phyloP scores from a whole-genome alignment of 805 yeast species.

The Suhomyces sp. region DNA sequence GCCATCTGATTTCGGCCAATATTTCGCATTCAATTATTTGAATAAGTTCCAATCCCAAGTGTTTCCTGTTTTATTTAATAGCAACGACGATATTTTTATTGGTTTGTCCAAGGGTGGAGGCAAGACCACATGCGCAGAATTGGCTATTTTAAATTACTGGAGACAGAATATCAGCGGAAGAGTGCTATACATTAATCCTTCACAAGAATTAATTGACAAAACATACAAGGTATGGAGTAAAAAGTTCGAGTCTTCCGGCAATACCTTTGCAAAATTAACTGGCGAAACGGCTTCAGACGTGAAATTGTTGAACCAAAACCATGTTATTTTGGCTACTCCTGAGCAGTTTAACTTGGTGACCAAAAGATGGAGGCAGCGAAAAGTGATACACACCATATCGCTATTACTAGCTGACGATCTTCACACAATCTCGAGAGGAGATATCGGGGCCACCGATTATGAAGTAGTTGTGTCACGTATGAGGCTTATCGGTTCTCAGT shows the following conservation, averaged over 20 bases:
- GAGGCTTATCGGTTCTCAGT: constrained; percentile 64
- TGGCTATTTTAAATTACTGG: constrained; percentile 75
- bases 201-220: constrained; percentile 52
- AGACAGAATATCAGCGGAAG: constrained; percentile 58
- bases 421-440: constrained; percentile 61
- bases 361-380: constrained; percentile 79
- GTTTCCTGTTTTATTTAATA: constrained; percentile 56
- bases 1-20: constrained; percentile 44
- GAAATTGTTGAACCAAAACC: constrained; percentile 53
- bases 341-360: constrained; percentile 70
- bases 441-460: constrained; percentile 50
- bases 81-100: constrained; percentile 58
- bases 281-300: constrained; percentile 55
- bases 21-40: constrained; percentile 52
- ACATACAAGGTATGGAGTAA: constrained; percentile 51
- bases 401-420: constrained; percentile 70
- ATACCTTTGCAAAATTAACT: constrained; percentile 52
- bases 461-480: constrained; percentile 71
- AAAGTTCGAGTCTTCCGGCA: constrained; percentile 49
- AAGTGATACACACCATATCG: constrained; percentile 64
- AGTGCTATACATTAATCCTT: constrained; percentile 68
- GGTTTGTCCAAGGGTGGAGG: constrained; percentile 79
- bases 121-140: constrained; percentile 65
- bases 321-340: constrained; percentile 76
- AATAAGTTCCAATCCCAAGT: constrained; percentile 75